Evolutionary conservation across 2,329 filamentous ascomycete genomes (phyloP).

Genomic region (Myriosclerotinia curreyana): DNA sequence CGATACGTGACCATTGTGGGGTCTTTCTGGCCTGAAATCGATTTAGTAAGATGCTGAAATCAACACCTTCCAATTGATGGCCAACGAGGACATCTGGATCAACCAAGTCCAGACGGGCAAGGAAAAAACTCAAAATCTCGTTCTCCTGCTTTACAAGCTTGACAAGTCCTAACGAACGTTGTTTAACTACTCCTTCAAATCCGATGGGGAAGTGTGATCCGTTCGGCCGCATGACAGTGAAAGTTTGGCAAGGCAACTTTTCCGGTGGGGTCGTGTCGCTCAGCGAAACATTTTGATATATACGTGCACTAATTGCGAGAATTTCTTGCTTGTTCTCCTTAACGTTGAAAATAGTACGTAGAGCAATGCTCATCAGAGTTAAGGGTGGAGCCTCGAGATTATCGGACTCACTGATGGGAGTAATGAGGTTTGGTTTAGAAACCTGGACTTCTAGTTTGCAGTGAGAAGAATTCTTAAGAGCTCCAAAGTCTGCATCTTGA

Average conservation of each 20-base stretch:
- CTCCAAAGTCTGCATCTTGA: conserved; percentile 75
- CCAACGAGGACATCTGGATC: conserved; percentile 94
- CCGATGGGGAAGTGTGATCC: conserved; percentile 75
- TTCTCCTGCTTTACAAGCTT: conserved; percentile 80
- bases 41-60: conserved; percentile 86
- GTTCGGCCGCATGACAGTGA: conserved; percentile 84
- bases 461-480: conserved; percentile 89
- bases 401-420: conserved; percentile 71
- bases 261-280: conserved; percentile 86
- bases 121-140: conserved; percentile 81
- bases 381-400: conserved; percentile 79
- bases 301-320: conserved; percentile 81
- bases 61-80: conserved; percentile 94
- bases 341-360: conserved; percentile 83
- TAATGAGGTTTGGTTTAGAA: conserved; percentile 72
- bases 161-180: conserved; percentile 71
- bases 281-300: conserved; percentile 87
- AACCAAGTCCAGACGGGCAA: conserved; percentile 81
- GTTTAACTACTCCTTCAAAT: conserved; percentile 72
- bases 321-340: conserved; percentile 98
- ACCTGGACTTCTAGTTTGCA: conserved; percentile 92
- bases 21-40: conserved; percentile 87
- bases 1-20: conserved; percentile 90
- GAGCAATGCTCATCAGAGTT: conserved; percentile 91
- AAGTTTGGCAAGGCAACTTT: conserved; percentile 82